These are phyloP conservation scores for Coemansia sp. DNA, from an alignment of 192 early-diverging fungal species.

Conservation along the genomic window DNA sequence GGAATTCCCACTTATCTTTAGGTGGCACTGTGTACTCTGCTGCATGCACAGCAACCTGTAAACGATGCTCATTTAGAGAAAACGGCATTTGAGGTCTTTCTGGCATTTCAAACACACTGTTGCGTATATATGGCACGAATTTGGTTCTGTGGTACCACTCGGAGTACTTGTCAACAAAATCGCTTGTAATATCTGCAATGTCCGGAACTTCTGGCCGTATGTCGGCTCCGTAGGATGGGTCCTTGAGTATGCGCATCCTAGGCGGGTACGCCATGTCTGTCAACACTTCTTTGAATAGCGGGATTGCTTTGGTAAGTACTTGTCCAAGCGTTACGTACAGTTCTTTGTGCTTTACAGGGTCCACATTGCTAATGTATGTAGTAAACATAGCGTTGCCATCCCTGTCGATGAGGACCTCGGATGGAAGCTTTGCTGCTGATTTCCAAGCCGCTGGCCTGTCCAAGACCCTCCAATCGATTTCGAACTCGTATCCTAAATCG, in stretches of 20 bases:
- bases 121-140: background rate
- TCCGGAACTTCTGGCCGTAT: background rate
- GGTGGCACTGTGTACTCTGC: background rate
- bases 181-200: background rate
- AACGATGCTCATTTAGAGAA: background rate
- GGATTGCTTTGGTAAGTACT: background rate
- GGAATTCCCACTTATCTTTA: background rate
- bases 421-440: background rate
- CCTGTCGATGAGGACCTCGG: background rate
- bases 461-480: background rate
- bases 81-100: background rate
- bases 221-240: background rate
- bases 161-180: background rate
- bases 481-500: background rate
- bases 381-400: background rate
- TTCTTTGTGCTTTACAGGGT: background rate
- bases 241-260: background rate
- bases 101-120: background rate
- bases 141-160: background rate
- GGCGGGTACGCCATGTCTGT: slow-evolving; percentile 1
- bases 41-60: background rate
- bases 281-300: background rate
- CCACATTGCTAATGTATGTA: background rate
- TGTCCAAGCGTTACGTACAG: background rate
- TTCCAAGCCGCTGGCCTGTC: background rate